Evolutionary conservation across 768 basidiomycete species (phyloP), one percentile per base, ranked within the genome.

Genomic region (Auriscalpium microsporum): DNA sequence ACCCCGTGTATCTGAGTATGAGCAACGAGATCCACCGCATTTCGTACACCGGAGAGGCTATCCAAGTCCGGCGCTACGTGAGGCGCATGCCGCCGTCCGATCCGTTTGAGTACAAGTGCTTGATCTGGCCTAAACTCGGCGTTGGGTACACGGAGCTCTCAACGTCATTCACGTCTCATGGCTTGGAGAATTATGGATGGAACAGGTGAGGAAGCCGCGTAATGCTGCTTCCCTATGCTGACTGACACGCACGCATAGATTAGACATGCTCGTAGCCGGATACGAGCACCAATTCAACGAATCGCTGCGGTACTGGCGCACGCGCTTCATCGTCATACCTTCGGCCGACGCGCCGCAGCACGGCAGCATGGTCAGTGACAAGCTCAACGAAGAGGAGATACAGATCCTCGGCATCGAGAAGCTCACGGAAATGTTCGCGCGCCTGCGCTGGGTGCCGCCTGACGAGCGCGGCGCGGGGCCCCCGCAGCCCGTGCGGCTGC

Each of bases 11-110:
- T 72, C 77, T 98, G 53, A 91, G 91, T 62, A 94, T 94, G 82
- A 87, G 86, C 66, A 95, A 97, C 66, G 91, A 95, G 69, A 92
- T 98, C 45, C 95, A 98, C 69, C 78, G 87, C 23, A 84, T 99
- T 58, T 85, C 87, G 44, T 98, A 94, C 64, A 90, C 86, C 46
- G 89, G 90, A n/a, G 88, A 94, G 63, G 79, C 83, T 14, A 90
- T 98, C 57, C 87, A 92, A 63, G 92, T 97, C 16, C 80, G 86
- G 62, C 78, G 91, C 42, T 93, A 92, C 66, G 86, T 91, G 28
- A 79, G 93, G 23, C 78, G 86, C 59, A 78, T 86, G 77, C 78
- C 80, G 51, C 75, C 72, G 56, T 81, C 78, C 52, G 77, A 77
- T 17, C 78, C 85, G 2, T 81, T 88, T 58, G 72, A 81, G 19